Conservation (phyloP, 352 stramenopile species). For the Aphanomyces invadans region DNA sequence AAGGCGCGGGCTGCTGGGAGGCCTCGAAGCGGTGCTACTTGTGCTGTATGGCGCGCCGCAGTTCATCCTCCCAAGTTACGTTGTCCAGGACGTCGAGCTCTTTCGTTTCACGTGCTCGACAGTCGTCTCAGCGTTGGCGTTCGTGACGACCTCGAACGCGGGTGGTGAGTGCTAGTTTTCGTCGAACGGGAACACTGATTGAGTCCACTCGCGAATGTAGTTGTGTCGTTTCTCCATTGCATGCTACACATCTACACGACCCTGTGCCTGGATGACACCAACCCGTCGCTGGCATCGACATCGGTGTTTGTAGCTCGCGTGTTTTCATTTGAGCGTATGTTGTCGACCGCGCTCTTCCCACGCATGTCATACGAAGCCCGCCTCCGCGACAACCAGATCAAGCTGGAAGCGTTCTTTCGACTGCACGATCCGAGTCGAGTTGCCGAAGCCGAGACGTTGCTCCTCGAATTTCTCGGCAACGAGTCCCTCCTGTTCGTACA, state of each 20-base stretch:
- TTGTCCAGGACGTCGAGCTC: conserved; percentile 3
- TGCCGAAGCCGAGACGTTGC: conserved; percentile 32
- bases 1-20: neutral
- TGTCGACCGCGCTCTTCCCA: neutral
- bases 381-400: conserved; percentile 25
- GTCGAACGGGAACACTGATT: neutral
- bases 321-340: neutral
- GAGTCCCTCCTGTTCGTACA: conserved; percentile 44
- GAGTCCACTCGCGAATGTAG: neutral
- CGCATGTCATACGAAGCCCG: conserved; percentile 4
- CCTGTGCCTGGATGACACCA: neutral
- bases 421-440: conserved; percentile 42
- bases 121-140: neutral
- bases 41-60: conserved; percentile 3
- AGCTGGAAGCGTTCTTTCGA: conserved; percentile 40
- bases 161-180: neutral
- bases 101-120: neutral
- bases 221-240: conserved; percentile 2
- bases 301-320: neutral
- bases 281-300: neutral
- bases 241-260: neutral
- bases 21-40: neutral
- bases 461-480: conserved; percentile 48
- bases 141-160: neutral
- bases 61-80: neutral